Conservation (phyloP, 768 basidiomycete species). For the Filobasidium wieringae region DNA sequence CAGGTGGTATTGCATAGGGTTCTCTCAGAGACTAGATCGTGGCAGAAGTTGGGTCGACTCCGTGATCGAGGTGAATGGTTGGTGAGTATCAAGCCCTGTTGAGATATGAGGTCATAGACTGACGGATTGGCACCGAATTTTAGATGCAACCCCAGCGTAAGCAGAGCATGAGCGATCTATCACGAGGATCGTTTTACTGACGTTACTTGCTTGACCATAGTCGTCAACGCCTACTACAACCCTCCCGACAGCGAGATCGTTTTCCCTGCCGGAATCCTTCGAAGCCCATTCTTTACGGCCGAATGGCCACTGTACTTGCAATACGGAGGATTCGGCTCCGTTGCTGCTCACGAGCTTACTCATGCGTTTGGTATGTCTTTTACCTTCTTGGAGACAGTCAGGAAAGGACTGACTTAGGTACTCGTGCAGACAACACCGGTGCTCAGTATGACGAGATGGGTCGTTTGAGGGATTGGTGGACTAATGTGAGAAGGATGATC, state of each 20-base stretch:
- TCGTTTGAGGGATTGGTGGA: slow-evolving; percentile 85
- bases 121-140: not conserved
- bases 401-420: not conserved
- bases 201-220: slow-evolving; percentile 34
- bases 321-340: slow-evolving; percentile 84
- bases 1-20: slow-evolving; percentile 41
- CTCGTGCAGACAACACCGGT: slow-evolving; percentile 50
- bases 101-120: not conserved
- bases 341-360: slow-evolving; percentile 81
- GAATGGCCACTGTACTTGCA: slow-evolving; percentile 79
- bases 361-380: slow-evolving; percentile 55
- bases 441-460: slow-evolving; percentile 82
- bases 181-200: too few relatives aligned
- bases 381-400: not conserved
- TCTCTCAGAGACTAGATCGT: slow-evolving; percentile 55
- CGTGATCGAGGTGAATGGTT: slow-evolving; percentile 48
- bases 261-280: slow-evolving; percentile 91
- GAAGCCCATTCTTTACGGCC: slow-evolving; percentile 76
- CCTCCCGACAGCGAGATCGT: slow-evolving; percentile 79
- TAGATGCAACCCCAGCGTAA: slow-evolving; percentile 30
- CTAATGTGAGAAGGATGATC: too few relatives aligned
- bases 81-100: not conserved
- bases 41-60: slow-evolving; percentile 59
- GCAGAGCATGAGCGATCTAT: not conserved
- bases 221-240: slow-evolving; percentile 75